Conservation (phyloP, 139 green algal species). For the Picochlorum costavermella region DNA sequence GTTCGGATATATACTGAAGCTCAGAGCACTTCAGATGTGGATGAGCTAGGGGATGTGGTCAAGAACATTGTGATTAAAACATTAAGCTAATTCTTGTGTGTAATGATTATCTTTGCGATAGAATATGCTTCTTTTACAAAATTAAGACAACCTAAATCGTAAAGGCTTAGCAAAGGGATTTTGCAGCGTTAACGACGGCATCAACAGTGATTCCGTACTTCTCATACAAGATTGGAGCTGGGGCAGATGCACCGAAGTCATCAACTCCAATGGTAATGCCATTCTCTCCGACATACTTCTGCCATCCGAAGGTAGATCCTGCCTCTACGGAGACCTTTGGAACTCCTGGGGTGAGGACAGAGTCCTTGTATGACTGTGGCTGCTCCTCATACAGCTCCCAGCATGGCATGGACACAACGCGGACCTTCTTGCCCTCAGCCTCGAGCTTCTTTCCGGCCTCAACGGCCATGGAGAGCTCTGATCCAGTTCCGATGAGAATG, state of each 20-base stretch:
- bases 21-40: conserved; percentile 47
- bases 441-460: conserved; percentile 75
- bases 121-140: neutral
- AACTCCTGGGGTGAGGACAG: conserved; percentile 18
- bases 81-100: neutral
- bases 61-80: conserved; percentile 7
- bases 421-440: conserved; percentile 77
- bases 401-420: conserved; percentile 92
- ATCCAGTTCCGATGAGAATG: conserved; percentile 91
- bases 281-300: conserved; percentile 68
- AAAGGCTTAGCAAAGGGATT: conserved; percentile 27
- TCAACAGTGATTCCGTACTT: conserved; percentile 87
- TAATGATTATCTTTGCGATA: neutral
- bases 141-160: neutral
- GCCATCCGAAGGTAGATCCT: conserved; percentile 85
- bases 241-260: conserved; percentile 83
- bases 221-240: conserved; percentile 80
- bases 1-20: conserved; percentile 96
- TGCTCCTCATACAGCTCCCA: conserved; percentile 97
- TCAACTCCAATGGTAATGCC: conserved; percentile 85
- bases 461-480: conserved; percentile 81
- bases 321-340: conserved; percentile 84
- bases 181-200: conserved; percentile 63
- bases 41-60: conserved; percentile 62
- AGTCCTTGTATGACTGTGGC: conserved; percentile 59